Evolutionary conservation across 805 yeast genomes (phyloP).

Genomic region (Cyberlindnera euphorbiae): DNA sequence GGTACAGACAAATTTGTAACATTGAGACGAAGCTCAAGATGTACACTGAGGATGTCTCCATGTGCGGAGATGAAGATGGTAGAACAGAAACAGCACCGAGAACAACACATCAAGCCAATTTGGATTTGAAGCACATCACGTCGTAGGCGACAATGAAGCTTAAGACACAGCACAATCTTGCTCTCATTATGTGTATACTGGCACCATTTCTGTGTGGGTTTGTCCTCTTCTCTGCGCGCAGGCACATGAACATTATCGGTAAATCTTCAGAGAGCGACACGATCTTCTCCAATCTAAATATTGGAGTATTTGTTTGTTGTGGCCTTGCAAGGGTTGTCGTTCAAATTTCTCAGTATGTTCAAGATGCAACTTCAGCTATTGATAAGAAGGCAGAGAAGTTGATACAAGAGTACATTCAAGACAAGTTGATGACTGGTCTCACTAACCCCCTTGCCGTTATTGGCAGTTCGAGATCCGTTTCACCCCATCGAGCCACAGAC

Average conservation of each 20-base stretch:
- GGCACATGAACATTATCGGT: slow-evolving; percentile 27
- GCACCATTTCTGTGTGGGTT: slow-evolving; percentile 28
- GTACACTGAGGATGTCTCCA: slow-evolving; percentile 4
- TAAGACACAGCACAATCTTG: slow-evolving; percentile 19
- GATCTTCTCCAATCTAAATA: slow-evolving; percentile 34
- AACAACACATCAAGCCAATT: neutral
- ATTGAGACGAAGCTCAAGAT: slow-evolving; percentile 11
- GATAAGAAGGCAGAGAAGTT: slow-evolving; percentile 13
- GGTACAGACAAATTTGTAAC: slow-evolving; percentile 29
- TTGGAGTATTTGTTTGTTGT: slow-evolving; percentile 33
- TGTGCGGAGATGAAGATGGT: too few relatives aligned
- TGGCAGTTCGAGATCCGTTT: too few relatives aligned
- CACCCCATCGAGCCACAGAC: too few relatives aligned
- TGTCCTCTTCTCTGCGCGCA: slow-evolving; percentile 27
- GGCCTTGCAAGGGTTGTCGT: slow-evolving; percentile 27
- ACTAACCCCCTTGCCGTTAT: too few relatives aligned
- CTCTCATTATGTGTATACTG: too few relatives aligned
- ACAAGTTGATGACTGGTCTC: too few relatives aligned
- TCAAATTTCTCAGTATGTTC: slow-evolving; percentile 17
- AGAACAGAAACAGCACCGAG: too few relatives aligned
- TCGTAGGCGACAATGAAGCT: slow-evolving; percentile 5
- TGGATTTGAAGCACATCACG: slow-evolving; percentile 3
- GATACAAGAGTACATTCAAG: too few relatives aligned
- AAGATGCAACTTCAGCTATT: slow-evolving; percentile 17
- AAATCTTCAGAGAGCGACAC: slow-evolving; percentile 11